phyloP scores from a whole-genome alignment of 1,284 basidiomycete genomes.

The Pterula multifida region DNA sequence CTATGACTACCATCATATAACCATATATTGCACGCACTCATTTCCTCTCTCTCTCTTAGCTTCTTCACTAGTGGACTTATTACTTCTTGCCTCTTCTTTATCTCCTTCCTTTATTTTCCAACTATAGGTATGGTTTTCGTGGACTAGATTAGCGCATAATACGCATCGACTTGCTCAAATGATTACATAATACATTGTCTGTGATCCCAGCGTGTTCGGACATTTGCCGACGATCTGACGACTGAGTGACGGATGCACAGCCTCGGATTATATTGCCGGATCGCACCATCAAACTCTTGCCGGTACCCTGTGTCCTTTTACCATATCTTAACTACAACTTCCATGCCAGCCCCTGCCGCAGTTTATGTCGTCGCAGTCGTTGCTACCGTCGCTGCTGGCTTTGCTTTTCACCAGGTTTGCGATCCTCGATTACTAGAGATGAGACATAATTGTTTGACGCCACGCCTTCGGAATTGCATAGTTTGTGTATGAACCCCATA shows the following conservation, averaged over 20 bases:
- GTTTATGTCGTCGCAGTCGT: constrained; percentile 28
- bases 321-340: background rate
- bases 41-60: background rate
- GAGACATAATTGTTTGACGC: constrained; percentile 8
- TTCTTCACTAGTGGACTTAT: background rate
- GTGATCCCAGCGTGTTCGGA: background rate
- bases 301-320: no score
- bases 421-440: background rate
- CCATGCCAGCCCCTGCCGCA: constrained; percentile 23
- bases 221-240: background rate
- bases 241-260: background rate
- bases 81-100: background rate
- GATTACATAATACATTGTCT: background rate
- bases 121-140: background rate
- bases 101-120: background rate
- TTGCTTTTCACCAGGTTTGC: constrained; percentile 33
- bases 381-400: constrained; percentile 24
- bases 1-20: background rate
- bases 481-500: constrained; percentile 54
- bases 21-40: background rate
- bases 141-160: background rate
- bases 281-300: no score
- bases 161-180: background rate
- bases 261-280: background rate
- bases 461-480: constrained; percentile 12